Conservation (phyloP, 495 filamentous ascomycete genomes). For the Penicillium crystallinum region DNA sequence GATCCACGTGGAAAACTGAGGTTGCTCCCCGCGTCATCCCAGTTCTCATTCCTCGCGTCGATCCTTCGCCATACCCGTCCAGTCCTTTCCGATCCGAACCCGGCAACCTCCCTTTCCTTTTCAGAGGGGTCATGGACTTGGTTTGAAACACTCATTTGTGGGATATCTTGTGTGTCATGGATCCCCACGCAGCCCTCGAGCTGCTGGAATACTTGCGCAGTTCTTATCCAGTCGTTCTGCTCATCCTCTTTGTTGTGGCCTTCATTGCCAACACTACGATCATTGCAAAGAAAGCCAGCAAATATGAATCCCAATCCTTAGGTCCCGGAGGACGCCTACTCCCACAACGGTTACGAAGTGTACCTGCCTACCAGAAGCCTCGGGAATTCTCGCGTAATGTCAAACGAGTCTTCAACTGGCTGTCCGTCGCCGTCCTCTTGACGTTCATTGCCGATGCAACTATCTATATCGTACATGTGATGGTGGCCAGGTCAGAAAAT, state of each 20-base stretch:
- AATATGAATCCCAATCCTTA: constrained; percentile 30
- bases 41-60: constrained; percentile 24
- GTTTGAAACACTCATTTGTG: constrained; percentile 18
- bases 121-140: constrained; percentile 39
- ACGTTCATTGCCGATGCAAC: constrained; percentile 71
- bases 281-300: constrained; percentile 41
- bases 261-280: constrained; percentile 60
- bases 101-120: constrained; percentile 2
- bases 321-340: constrained; percentile 82
- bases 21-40: constrained; percentile 15
- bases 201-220: constrained; percentile 52
- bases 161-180: constrained; percentile 26
- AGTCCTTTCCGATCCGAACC: constrained; percentile 20
- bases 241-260: constrained; percentile 60
- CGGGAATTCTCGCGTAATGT: constrained; percentile 53
- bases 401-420: constrained; percentile 67
- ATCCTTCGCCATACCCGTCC: constrained; percentile 21
- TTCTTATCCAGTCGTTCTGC: constrained; percentile 60
- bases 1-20: constrained; percentile 17
- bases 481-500: constrained; percentile 55
- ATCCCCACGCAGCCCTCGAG: constrained; percentile 35
- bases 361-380: constrained; percentile 27
- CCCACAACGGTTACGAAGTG: constrained; percentile 50
- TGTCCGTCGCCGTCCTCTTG: constrained; percentile 59
- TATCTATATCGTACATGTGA: constrained; percentile 72